Evolutionary conservation across 1,139 yeast genomes (phyloP), one percentile per base, ranked within the genome.

Genomic region (Hanseniaspora sp.): DNA sequence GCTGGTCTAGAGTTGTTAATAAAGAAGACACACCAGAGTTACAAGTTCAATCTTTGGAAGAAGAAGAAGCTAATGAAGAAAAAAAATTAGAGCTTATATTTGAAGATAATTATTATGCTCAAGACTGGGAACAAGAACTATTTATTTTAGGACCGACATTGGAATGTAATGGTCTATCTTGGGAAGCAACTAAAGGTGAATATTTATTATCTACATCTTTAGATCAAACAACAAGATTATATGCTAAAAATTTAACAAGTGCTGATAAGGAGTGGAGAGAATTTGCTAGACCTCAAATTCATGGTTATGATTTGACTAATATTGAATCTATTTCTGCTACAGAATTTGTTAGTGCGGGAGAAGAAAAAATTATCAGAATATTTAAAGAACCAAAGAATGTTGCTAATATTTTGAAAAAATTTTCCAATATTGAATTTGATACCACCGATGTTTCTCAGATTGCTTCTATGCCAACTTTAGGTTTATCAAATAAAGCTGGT

Each of bases 241-340:
- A 76, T 68, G 82, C 95, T 0, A 65, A 70, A 7, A 58, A 58
- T 17, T 67, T 66, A 56, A 71, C 70, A 0, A 29, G 49, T 12
- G 45, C 59, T 18, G 53, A 58, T 46, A 68, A 74, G 56, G 71
- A 79, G 1, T 88, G 95, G 95, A 85, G 83, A 65, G 99, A 94
- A 66, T 82, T 92, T 67, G 87, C 96, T 1, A 77, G 99, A 61
- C 98, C 98, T 0, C 99, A 94, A 66, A 92, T 94, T 59, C 99
- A 94, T 67, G 99, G 99, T 12, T 94, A 87, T 65, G 97, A 94
- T 66, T 88, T 94, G 96, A 77, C 86, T 46, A 82, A 95, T 60
- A 73, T 86, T n/a, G 80, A 80, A 49, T 75, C 83, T 23, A 68
- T 92, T 29, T 70, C 77, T 28, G 69, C 74, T 46, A 74, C 84